phyloP scores from a whole-genome alignment of 129 eudicot genomes.

The Artemisia argyi region DNA sequence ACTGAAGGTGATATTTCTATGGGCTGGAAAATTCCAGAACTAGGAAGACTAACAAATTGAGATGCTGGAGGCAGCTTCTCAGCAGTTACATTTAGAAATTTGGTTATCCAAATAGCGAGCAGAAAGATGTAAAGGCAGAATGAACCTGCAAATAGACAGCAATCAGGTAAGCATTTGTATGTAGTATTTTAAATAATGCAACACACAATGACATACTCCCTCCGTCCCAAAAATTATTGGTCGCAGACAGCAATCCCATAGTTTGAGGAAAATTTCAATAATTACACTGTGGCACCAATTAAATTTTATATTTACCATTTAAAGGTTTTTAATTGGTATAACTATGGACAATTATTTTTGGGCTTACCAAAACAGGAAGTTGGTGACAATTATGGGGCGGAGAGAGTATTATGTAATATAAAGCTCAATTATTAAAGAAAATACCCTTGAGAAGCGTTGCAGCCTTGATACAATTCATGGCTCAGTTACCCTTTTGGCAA shows the following conservation, averaged over 20 bases:
- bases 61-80: slow-evolving; percentile 42
- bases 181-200: neutral
- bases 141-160: slow-evolving; percentile 54
- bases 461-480: slow-evolving; percentile 62
- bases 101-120: slow-evolving; percentile 42
- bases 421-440: neutral
- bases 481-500: slow-evolving; percentile 63
- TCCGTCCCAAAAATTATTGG: too few relatives aligned
- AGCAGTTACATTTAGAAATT: slow-evolving; percentile 40
- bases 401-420: neutral
- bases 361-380: too few relatives aligned
- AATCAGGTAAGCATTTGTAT: neutral
- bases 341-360: too few relatives aligned
- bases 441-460: slow-evolving; percentile 57
- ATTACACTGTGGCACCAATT: too few relatives aligned
- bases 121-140: slow-evolving; percentile 45
- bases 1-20: slow-evolving; percentile 87
- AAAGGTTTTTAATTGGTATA: too few relatives aligned
- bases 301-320: too few relatives aligned
- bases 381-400: too few relatives aligned
- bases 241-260: too few relatives aligned
- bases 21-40: slow-evolving; percentile 63
- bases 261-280: too few relatives aligned
- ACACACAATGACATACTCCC: neutral
- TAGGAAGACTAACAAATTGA: slow-evolving; percentile 59